phyloP scores from a whole-genome alignment of 495 filamentous ascomycete species.

The Penicillium canariense region DNA sequence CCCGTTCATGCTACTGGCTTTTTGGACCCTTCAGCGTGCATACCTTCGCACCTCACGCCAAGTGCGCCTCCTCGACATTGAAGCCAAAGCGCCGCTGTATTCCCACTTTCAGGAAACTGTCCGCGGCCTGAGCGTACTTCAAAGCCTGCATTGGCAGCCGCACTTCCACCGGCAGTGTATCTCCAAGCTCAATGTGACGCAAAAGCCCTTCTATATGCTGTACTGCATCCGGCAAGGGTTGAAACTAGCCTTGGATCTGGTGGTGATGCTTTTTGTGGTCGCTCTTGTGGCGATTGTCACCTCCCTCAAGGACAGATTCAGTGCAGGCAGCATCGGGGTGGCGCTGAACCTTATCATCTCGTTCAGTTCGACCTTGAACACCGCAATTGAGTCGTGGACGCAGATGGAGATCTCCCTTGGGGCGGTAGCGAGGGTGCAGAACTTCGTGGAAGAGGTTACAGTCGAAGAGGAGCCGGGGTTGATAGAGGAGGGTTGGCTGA shows the following conservation, averaged over 20 bases:
- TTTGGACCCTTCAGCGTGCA: slow-evolving; percentile 51
- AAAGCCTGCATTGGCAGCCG: slow-evolving; percentile 58
- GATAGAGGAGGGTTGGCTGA: too few species aligned
- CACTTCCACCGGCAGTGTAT: slow-evolving; percentile 21
- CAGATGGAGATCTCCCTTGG: slow-evolving; percentile 31
- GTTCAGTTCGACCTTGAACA: slow-evolving; percentile 45
- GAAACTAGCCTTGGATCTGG: slow-evolving; percentile 56
- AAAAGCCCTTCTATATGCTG: slow-evolving; percentile 53
- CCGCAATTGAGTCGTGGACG: slow-evolving; percentile 46
- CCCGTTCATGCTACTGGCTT: slow-evolving; percentile 22
- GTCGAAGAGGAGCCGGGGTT: neutral
- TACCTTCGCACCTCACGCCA: slow-evolving; percentile 62
- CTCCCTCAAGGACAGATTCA: neutral
- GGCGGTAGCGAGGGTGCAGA: neutral
- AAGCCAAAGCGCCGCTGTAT: slow-evolving; percentile 61
- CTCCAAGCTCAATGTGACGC: slow-evolving; percentile 54
- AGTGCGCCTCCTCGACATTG: slow-evolving; percentile 55
- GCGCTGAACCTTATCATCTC: slow-evolving; percentile 54
- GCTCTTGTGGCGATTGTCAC: slow-evolving; percentile 53
- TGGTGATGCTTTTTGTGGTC: slow-evolving; percentile 37
- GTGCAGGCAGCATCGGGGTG: slow-evolving; percentile 46
- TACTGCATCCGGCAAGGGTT: slow-evolving; percentile 69
- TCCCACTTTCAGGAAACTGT: slow-evolving; percentile 66
- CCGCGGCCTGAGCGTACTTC: slow-evolving; percentile 63
- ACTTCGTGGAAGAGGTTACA: neutral